Base-by-base conservation (phyloP, 306 rosid species). In the Dryas alaskensis region DNA sequence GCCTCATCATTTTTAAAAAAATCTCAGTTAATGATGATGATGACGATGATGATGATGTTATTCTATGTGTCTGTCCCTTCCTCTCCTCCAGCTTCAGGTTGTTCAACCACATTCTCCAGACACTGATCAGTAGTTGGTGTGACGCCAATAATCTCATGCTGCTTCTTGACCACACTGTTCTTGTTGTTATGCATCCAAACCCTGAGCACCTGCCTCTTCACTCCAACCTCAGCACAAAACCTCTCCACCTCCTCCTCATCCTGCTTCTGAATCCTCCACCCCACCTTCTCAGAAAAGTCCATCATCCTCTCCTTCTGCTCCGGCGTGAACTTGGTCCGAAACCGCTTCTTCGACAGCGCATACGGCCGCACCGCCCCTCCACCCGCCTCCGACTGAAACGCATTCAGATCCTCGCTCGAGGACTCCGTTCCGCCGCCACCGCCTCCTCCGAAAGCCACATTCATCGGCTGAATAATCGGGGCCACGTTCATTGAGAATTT, bases 171-270 rank as follows among this genome's bases (percentile, higher is more conserved):
- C 7, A 65, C 61, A 14, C 65, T 43, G 69, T 75, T 82, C 76
- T 85, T 85, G 81, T 85, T 85, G 51, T 85, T 85, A 17, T 85
- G 89, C 89, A 85, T 85, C 89, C 89, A 85, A 14, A 85, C 89
- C 65, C 84, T 85, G 4, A 85, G 81, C 11, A 85, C 89, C 71
- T 74, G 87, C 25, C 89, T 74, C 74, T 51, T 80, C 37, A 85
- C 81, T 17, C 89, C 89, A 39, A 85, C 77, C 70, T 85, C 89
- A 5, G 74, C 63, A 27, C 89, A 85, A 53, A 85, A 74, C 80
- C 74, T 74, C 63, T 73, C 89, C 10, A 85, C 84, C 12, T 76
- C 84, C 8, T 80, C 81, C 69, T 85, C 87, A 19, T 85, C 83
- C 44, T 85, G 87, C 75, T 85, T 85, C 73, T 85, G 86, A 47